Percentiles rank a stretch among this genome's conserved stretches.
Conservation (phyloP, 108 stramenopile species). For the Parmales sp. region DNA sequence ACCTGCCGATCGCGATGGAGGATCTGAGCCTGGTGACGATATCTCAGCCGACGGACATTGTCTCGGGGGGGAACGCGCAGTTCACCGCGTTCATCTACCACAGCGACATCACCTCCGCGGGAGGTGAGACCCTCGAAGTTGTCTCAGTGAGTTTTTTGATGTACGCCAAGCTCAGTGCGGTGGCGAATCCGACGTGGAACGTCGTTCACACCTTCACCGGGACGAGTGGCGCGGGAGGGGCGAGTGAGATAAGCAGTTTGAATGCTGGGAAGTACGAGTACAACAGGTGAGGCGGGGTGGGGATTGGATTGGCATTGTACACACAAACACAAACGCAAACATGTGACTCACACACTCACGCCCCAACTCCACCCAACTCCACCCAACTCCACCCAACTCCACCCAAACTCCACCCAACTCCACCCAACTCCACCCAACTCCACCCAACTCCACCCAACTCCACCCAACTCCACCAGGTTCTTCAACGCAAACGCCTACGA, state of each 20-base stretch:
- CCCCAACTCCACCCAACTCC: no score
- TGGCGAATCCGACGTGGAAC: not conserved
- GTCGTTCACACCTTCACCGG: not conserved
- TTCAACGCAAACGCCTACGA: not conserved
- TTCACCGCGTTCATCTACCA: not conserved
- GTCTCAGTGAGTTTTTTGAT: not conserved
- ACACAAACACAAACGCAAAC: no score
- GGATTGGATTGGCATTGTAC: no score
- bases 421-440: no score
- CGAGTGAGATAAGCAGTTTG: no score
- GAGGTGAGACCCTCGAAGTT: not conserved
- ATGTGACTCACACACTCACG: no score
- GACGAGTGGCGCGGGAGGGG: not conserved
- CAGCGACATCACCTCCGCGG: no score
- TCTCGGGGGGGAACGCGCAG: not conserved
- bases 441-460: no score
- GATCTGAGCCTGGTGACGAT: not conserved
- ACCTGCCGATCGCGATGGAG: not conserved
- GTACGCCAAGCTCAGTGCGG: not conserved
- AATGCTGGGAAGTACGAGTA: no score
- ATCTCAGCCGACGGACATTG: not conserved
- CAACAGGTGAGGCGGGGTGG: no score
- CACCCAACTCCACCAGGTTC: not conserved
- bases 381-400: no score
- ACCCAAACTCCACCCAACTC: no score